Evolutionary conservation across 148 eudicot genomes (phyloP), one percentile per base, ranked within the genome.

Genomic region (Vaccinium myrtillus): DNA sequence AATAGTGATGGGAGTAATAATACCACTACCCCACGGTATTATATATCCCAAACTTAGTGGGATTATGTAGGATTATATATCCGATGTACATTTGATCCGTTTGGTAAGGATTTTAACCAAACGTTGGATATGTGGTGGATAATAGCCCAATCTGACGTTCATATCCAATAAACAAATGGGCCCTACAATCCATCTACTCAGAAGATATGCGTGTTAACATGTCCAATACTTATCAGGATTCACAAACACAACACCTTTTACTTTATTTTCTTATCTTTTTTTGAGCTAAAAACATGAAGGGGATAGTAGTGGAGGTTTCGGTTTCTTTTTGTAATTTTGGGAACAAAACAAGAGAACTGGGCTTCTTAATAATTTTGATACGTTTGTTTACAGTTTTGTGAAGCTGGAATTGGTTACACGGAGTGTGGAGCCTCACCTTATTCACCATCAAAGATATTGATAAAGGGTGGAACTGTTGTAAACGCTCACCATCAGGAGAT

Each of bases 381-480:
- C 14, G 2, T 74, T 0, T 56, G 67, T 76, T 84, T 67, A 51
- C 87, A 97, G 99, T 91, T 90, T 85, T 97, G 98, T 89, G 94
- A 90, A 71, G 94, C 91, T 84, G 94, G 91, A 85, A 78, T 65
- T 87, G 92, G 85, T 58, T 92, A 88, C 83, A 78, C 84, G 59
- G 90, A 86, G 77, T 92, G 98, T 88, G 91, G 89, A 70, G 65
- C 84, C 78, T 83, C 89, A 74, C 84, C 90, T 27, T 87, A 88
- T 56, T 83, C 87, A 76, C 75, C 90, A 18, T 89, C 94, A 25
- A 97, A 93, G 93, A 97, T 97, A 77, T 82, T 95, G 90, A 94
- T 97, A 19, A 94, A 94, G 85, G 98, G 98, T 46, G 99, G 99
- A 55, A 95, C 90, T 13, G 94, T 97, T 73, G 98, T 97, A 85